Evolutionary conservation across 2,329 filamentous ascomycete genomes (phyloP).

Genomic region (Colletotrichum eleusines): DNA sequence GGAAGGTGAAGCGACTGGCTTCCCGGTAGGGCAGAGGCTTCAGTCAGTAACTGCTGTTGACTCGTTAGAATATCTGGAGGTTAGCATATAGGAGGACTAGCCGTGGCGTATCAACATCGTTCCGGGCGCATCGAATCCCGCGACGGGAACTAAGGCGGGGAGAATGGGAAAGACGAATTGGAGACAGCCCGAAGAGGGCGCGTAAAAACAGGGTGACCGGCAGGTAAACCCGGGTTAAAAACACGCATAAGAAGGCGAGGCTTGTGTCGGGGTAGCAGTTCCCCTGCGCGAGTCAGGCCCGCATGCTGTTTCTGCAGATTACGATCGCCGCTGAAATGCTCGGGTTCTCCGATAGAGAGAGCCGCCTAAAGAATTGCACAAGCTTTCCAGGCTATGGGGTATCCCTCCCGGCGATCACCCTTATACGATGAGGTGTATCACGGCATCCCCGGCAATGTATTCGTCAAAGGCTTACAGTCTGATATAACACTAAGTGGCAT

Average conservation of each 20-base stretch:
- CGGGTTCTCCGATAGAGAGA: not conserved
- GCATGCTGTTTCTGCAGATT: not conserved
- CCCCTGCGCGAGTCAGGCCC: not conserved
- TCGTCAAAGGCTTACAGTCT: not conserved
- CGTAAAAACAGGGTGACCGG: too few relatives aligned
- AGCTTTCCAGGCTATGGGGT: not conserved
- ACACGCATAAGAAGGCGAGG: not conserved
- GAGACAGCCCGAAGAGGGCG: not conserved
- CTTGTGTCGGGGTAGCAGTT: not conserved
- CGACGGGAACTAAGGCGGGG: not conserved
- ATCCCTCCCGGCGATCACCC: too few relatives aligned
- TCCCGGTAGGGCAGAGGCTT: not conserved
- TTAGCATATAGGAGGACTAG: too few relatives aligned
- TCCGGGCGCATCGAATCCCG: not conserved
- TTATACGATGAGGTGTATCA: not conserved
- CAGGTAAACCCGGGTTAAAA: not conserved
- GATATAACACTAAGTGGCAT: too few relatives aligned
- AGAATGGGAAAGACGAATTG: too few relatives aligned
- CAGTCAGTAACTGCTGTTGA: too few relatives aligned
- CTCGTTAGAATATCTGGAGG: too few relatives aligned
- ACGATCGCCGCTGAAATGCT: not conserved
- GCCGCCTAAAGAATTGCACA: too few relatives aligned
- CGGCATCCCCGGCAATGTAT: not conserved
- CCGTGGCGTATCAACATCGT: too few relatives aligned
- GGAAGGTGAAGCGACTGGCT: not conserved